Evolutionary conservation across 2,329 filamentous ascomycete genomes (phyloP).

Genomic region (Aspergillus carbonarius): DNA sequence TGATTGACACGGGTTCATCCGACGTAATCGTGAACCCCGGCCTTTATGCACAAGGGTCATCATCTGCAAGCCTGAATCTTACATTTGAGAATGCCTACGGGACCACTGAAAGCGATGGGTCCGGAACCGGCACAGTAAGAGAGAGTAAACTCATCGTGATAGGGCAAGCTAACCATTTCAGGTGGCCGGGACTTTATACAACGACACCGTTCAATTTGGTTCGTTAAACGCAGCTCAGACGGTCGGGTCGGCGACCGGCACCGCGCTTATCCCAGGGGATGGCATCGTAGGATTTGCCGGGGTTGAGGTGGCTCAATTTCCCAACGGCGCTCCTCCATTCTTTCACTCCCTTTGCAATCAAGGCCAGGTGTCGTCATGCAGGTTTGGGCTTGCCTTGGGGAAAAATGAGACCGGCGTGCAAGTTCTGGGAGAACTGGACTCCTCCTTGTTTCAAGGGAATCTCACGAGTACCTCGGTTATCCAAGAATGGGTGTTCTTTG

Average conservation of each 20-base stretch:
- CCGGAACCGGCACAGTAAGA: constrained; percentile 3
- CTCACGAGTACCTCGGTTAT: not conserved
- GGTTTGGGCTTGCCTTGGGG: constrained; percentile 1
- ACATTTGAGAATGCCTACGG: constrained; percentile 3
- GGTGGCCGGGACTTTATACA: not conserved
- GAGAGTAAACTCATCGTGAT: not conserved
- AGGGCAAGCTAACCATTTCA: not conserved
- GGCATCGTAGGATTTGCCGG: constrained; percentile 4
- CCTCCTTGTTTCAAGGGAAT: not conserved
- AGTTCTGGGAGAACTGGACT: not conserved
- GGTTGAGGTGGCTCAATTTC: constrained; percentile 2
- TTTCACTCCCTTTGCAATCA: constrained; percentile 5
- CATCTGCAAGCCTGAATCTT: not conserved
- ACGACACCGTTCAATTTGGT: not conserved
- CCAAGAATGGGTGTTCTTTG: constrained; percentile 3
- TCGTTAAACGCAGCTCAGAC: not conserved
- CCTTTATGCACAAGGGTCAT: not conserved
- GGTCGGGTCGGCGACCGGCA: not conserved
- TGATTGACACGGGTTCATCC: not conserved
- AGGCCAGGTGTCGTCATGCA: not conserved
- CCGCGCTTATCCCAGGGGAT: not conserved
- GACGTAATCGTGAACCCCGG: constrained; percentile 5
- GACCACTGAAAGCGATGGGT: constrained; percentile 2
- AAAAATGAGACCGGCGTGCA: constrained; percentile 1
- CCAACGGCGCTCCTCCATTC: not conserved